phyloP scores from a whole-genome alignment of 169 alveolate genomes.

The Plasmodium adleri region DNA sequence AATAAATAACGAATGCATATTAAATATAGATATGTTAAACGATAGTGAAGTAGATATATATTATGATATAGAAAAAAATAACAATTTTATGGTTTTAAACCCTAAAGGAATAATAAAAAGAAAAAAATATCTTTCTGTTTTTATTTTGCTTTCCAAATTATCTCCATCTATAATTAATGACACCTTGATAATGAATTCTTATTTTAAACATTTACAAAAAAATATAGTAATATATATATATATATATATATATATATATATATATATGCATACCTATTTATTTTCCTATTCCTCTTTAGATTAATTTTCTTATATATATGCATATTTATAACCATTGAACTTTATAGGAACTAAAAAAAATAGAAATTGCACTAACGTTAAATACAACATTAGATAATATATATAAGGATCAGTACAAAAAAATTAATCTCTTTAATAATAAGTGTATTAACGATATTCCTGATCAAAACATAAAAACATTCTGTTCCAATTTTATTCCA shows the following conservation, averaged over 20 bases:
- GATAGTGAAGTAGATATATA: slow-evolving; percentile 74
- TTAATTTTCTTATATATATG: background rate
- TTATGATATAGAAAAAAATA: slow-evolving; percentile 43
- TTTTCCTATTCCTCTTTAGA: too few species aligned
- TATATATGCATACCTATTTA: slow-evolving; percentile 16
- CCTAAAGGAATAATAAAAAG: slow-evolving; percentile 71
- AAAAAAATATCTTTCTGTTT: slow-evolving; percentile 51
- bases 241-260: background rate
- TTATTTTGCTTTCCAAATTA: slow-evolving; percentile 45
- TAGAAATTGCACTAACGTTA: slow-evolving; percentile 38
- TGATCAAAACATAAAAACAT: slow-evolving; percentile 52
- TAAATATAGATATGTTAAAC: slow-evolving; percentile 70
- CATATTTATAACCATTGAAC: slow-evolving; percentile 6
- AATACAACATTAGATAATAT: slow-evolving; percentile 28
- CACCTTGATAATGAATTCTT: slow-evolving; percentile 44
- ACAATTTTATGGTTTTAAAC: slow-evolving; percentile 61
- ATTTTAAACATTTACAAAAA: slow-evolving; percentile 66
- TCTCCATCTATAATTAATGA: slow-evolving; percentile 53
- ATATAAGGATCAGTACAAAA: slow-evolving; percentile 59
- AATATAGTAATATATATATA: slow-evolving; percentile 47
- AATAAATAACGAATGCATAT: slow-evolving; percentile 62
- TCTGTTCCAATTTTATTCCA: slow-evolving; percentile 66
- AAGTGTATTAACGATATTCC: slow-evolving; percentile 27
- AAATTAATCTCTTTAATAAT: slow-evolving; percentile 55
- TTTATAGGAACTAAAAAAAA: slow-evolving; percentile 53